Conservation (phyloP, 1,284 basidiomycete species). For the Inonotus obliquus region DNA sequence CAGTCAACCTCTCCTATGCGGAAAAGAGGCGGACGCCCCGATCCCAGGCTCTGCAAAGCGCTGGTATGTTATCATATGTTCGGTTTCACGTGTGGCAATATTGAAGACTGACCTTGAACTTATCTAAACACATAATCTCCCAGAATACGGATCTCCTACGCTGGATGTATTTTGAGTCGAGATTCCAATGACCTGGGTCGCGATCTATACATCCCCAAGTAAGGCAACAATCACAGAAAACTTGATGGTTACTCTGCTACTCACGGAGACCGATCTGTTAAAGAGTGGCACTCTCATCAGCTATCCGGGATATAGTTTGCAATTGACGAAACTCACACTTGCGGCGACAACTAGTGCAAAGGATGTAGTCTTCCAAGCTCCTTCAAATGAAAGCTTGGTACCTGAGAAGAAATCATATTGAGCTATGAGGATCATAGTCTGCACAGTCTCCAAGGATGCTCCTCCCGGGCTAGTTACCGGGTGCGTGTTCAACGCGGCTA, state of each 20-base stretch:
- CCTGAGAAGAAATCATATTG: constrained; percentile 57
- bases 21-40: constrained; percentile 12
- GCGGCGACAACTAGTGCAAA: constrained; percentile 58
- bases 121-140: constrained; percentile 22
- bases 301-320: constrained; percentile 18
- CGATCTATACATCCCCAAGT: constrained; percentile 21
- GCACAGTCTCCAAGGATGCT: constrained; percentile 65
- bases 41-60: constrained; percentile 8
- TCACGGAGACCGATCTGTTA: constrained; percentile 58
- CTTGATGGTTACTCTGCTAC: constrained; percentile 28
- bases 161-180: constrained; percentile 21
- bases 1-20: constrained; percentile 9
- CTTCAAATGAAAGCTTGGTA: constrained; percentile 54
- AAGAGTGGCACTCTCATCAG: constrained; percentile 16
- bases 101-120: constrained; percentile 21
- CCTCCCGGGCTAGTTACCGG: constrained; percentile 56
- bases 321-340: constrained; percentile 41
- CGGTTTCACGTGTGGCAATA: constrained; percentile 23
- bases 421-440: constrained; percentile 58
- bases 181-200: constrained; percentile 26
- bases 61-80: neutral
- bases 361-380: constrained; percentile 56
- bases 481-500: constrained; percentile 58
- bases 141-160: constrained; percentile 25
- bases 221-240: neutral